Percentiles rank a stretch among this genome's conserved stretches.
Conservation (phyloP, 116 monocot species). For the Dioscorea cayenensis region DNA sequence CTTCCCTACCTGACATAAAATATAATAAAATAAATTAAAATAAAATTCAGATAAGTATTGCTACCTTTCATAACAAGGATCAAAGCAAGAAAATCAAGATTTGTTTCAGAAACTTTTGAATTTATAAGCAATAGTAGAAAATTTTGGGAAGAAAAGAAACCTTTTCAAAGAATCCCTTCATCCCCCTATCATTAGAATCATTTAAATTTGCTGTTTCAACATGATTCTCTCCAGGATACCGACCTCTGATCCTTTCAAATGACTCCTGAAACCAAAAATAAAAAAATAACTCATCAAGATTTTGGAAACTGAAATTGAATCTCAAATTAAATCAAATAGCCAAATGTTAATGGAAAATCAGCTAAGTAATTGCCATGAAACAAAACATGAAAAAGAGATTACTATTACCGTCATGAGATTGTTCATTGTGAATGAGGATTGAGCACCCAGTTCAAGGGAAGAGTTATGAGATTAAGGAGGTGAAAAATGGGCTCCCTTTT, state of each 20-base stretch:
- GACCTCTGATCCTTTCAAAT: constrained; percentile 50
- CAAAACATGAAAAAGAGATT: not conserved
- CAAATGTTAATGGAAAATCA: not conserved
- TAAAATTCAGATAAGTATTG: not conserved
- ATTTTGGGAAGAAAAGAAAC: constrained; percentile 3
- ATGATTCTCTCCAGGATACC: constrained; percentile 37
- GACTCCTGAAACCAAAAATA: constrained; percentile 32
- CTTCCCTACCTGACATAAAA: constrained; percentile 36
- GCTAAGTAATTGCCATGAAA: not conserved
- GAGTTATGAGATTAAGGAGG: not conserved
- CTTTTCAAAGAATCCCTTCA: constrained; percentile 45
- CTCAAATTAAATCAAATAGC: not conserved
- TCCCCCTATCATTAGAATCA: constrained; percentile 20
- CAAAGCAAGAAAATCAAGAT: not conserved
- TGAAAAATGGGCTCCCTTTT: not conserved
- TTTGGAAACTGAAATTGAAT: not conserved
- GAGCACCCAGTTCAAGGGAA: not conserved
- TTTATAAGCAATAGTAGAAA: no score
- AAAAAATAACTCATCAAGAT: not conserved
- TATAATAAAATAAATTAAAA: no score
- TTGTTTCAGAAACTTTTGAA: no score
- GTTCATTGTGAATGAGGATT: constrained; percentile 30
- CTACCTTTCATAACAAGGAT: not conserved
- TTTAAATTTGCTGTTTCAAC: constrained; percentile 21
- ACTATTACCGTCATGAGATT: constrained; percentile 43